Percentiles rank a stretch among this genome's conserved stretches.
phyloP scores from a whole-genome alignment of 225 moss, liverwort and hornwort species.

The Marchantia paleacea region DNA sequence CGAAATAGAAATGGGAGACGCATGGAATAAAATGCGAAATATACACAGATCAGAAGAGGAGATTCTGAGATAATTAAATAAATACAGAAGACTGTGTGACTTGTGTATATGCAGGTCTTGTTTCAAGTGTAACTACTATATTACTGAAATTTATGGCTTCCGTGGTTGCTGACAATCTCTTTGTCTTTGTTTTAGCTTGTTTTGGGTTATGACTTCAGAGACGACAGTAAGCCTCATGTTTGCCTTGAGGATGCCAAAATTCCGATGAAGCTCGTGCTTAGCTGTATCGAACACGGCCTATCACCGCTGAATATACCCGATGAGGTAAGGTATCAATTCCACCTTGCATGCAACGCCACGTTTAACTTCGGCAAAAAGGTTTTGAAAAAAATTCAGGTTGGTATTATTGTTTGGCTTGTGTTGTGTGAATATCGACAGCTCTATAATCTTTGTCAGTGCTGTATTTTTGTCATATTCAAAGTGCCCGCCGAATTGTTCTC shows the following conservation, averaged over 20 bases:
- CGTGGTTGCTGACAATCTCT: neutral
- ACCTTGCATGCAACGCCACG: neutral
- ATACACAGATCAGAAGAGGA: no score
- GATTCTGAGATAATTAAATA: no score
- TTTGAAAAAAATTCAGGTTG: neutral
- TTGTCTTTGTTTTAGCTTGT: conserved; percentile 33
- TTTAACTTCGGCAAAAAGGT: neutral
- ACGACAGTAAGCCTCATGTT: conserved; percentile 53
- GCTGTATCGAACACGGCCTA: conserved; percentile 46
- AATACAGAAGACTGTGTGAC: no score
- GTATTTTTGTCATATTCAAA: neutral
- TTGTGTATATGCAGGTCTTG: no score
- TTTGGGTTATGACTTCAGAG: conserved; percentile 64
- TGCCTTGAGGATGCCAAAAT: conserved; percentile 59
- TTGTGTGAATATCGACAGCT: neutral
- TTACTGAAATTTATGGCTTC: neutral
- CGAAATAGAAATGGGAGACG: no score
- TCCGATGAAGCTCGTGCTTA: conserved; percentile 55
- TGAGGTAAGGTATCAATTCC: conserved; percentile 28
- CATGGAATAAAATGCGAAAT: no score
- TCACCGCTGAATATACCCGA: conserved; percentile 34
- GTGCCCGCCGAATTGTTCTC: neutral
- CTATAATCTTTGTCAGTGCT: neutral
- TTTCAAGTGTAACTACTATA: no score
- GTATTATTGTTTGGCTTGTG: neutral